Evolutionary conservation across 2,329 filamentous ascomycete genomes (phyloP).

Genomic region (Talaromyces sp.): DNA sequence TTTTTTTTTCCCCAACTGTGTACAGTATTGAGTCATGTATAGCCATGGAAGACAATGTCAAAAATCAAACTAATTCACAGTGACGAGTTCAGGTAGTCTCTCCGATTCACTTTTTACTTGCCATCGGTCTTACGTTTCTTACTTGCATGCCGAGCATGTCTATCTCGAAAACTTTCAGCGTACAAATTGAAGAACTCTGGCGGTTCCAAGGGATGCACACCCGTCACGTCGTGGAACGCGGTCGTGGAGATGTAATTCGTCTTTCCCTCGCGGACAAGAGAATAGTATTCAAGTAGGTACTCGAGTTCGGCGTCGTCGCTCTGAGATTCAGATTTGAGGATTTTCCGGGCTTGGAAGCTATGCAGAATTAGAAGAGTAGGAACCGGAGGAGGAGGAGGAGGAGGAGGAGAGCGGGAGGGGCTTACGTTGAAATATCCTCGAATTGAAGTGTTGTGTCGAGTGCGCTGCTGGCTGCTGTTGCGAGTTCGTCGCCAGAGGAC

Average conservation of each 20-base stretch:
- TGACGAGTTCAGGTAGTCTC: background rate
- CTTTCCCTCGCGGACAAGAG: conserved; percentile 51
- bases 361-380: background rate
- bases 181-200: conserved; percentile 50
- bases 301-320: conserved; percentile 41
- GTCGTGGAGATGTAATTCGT: conserved; percentile 53
- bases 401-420: too few species aligned
- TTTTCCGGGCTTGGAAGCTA: conserved; percentile 2
- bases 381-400: too few species aligned
- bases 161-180: conserved; percentile 32
- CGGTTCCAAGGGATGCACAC: conserved; percentile 46
- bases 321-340: background rate
- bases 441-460: too few species aligned
- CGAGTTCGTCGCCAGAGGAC: too few species aligned
- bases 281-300: conserved; percentile 50
- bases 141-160: background rate
- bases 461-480: too few species aligned
- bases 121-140: too few species aligned
- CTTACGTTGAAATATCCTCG: too few species aligned
- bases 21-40: background rate
- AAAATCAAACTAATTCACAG: background rate
- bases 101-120: background rate
- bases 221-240: conserved; percentile 51
- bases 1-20: background rate
- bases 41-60: background rate